Evolutionary conservation across 1,139 yeast species (phyloP), one percentile per base, ranked within the genome.

Genomic region (Suhomyces taliae): DNA sequence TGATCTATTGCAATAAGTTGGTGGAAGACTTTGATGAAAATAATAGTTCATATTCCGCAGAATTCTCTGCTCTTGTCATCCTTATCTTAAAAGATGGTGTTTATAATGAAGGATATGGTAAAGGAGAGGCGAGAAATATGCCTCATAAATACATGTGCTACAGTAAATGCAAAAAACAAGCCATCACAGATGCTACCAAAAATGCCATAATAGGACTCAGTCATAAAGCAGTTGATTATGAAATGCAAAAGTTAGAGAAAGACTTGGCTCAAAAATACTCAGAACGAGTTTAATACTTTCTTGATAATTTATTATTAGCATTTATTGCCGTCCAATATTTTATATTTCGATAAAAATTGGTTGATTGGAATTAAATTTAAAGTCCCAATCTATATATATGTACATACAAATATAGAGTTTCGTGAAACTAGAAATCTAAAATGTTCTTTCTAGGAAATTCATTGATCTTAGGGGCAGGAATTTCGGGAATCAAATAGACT

Each of bases 401-500:
- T 19, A 19, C 24, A 19, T 19, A 19, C 24, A 19, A 19, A 19
- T 19, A 19, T 19, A 19, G 24, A 19, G 24, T 19, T 4, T 19
- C 24, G 2, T 19, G 24, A 19, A 19, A 31, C 36, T 49, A 63
- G 44, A 70, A 86, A 55, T 85, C 90, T 52, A 86, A 69, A 1
- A 82, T 72, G 27, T 72, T 72, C 58, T 74, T 74, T 57, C 64
- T 72, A 7, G 89, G 84, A 65, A 86, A 86, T 5, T 78, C 85
- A 36, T 70, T 70, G 46, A 87, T 76, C 15, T 56, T 64, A 1
- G 95, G 95, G 31, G 75, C 72, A 4, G 90, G 89, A 37, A 86
- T 85, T 62, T 83, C 90, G 7, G 87, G 88, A 40, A 87, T 76
- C 53, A 82, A 72, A 55, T 89, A 91, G 10, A 89, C 78, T 53